Evolutionary conservation across 768 basidiomycete species (phyloP).

Genomic region (Melanogaster broomeanus): DNA sequence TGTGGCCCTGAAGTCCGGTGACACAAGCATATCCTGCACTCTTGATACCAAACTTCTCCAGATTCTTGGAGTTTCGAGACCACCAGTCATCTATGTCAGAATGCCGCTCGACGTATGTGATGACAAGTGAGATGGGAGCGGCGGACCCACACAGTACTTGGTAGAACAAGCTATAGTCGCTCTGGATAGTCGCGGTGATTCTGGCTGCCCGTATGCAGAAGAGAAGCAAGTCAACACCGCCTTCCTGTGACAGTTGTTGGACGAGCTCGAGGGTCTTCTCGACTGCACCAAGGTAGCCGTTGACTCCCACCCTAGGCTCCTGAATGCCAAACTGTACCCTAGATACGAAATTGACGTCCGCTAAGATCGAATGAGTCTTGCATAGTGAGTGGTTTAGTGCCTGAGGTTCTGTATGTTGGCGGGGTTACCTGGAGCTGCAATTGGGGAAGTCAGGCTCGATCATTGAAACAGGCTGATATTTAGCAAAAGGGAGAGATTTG

Average conservation of each 20-base stretch:
- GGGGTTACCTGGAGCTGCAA: no score
- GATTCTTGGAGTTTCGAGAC: background rate
- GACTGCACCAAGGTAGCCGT: conserved; percentile 33
- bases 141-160: conserved; percentile 9
- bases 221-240: conserved; percentile 16
- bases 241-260: background rate
- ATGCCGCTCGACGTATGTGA: conserved; percentile 22
- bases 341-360: no score
- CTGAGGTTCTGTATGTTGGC: no score
- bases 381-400: no score
- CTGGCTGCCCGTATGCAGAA: conserved; percentile 15
- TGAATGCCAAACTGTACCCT: no score
- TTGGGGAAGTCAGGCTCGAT: no score
- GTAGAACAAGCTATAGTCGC: conserved; percentile 16
- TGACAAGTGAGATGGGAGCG: conserved; percentile 13
- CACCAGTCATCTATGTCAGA: conserved; percentile 34
- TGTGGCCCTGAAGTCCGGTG: no score
- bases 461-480: no score
- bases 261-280: background rate
- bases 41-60: background rate
- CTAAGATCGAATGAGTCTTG: no score
- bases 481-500: no score
- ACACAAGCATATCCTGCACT: conserved; percentile 10
- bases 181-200: conserved; percentile 1
- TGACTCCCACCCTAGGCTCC: no score